Base-by-base conservation (phyloP, 768 basidiomycete species). In the Trametes sanguinea region DNA sequence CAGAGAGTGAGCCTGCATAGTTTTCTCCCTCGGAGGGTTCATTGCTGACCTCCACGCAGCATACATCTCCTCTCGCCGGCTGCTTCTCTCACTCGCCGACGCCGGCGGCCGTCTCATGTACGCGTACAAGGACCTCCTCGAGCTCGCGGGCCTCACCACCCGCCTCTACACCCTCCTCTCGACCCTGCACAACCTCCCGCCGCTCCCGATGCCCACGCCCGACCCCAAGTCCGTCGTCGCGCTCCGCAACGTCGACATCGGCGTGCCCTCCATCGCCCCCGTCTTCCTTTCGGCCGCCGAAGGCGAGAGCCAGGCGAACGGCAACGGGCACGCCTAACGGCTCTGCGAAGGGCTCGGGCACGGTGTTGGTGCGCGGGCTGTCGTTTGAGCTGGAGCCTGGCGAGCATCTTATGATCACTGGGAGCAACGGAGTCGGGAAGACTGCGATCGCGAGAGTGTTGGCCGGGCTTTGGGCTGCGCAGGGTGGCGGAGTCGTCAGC, bases 81-180 rank as follows among this genome's bases (percentile, higher is more conserved):
- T 98, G 0, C 81, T 98, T 2, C 81, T 98, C 35, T 95, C 95
- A 2, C 84, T 98, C n/a, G 95, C 96, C 1, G 96, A 98, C 68
- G 96, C 95, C 0, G 96, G 96, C 14, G 94, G 95, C 0, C 83
- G 96, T 37, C 77, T 98, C 48, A 98, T 98, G 95, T 95, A 94
- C 71, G 94, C 94, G 0, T 94, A 95, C 72, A 98, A 97, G 71
- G 96, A 98, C 68, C 78, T 98, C 6, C 85, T 97, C 27, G 94
- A 96, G 72, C 84, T 98, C n/a, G 94, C 94, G 4, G 96, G 96
- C 9, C 85, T 95, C 59, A 97, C 96, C 2, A 89, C 88, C 32
- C 85, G 96, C 47, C 80, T 98, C 11, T 97, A 95, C 77, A 87
- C 87, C 16, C 84, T 98, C 11, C 76, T 97, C 27, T 91, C 95